Conservation (phyloP, 306 rosid genomes). For the Aeschynomene evenia region DNA sequence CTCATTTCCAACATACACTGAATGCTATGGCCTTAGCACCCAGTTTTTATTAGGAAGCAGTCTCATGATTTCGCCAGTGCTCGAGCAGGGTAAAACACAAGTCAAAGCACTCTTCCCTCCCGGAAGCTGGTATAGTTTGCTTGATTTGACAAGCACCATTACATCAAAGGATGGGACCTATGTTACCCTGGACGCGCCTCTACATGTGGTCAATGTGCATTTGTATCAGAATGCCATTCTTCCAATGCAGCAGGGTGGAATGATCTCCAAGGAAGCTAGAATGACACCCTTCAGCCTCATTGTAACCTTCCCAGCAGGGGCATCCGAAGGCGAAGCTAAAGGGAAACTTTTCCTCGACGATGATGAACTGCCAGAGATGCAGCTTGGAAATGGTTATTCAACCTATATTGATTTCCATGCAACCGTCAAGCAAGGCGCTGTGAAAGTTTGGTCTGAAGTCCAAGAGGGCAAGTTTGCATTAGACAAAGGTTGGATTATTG, state of each 20-base stretch:
- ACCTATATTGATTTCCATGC: conserved; percentile 67
- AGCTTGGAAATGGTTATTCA: conserved; percentile 75
- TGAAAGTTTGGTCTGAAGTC: conserved; percentile 86
- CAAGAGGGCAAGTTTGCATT: conserved; percentile 83
- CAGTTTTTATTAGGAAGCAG: conserved; percentile 85
- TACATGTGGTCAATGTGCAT: conserved; percentile 85
- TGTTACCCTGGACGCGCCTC: conserved; percentile 79
- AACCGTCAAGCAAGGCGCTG: conserved; percentile 52
- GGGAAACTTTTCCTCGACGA: conserved; percentile 80
- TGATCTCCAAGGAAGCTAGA: conserved; percentile 78
- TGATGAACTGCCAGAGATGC: conserved; percentile 78
- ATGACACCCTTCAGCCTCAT: conserved; percentile 74
- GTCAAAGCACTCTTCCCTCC: conserved; percentile 90
- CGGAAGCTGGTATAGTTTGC: conserved; percentile 87
- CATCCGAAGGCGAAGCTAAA: conserved; percentile 60
- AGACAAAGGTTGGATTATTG: conserved; percentile 70
- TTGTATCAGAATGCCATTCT: conserved; percentile 78
- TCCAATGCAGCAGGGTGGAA: conserved; percentile 91
- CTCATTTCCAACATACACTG: conserved; percentile 68
- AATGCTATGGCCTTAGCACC: conserved; percentile 72
- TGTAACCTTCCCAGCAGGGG: conserved; percentile 71
- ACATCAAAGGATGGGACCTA: conserved; percentile 48
- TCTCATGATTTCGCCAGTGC: conserved; percentile 82
- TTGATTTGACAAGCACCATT: conserved; percentile 61
- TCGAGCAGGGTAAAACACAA: conserved; percentile 67